These are phyloP conservation scores for Heliamphora pulchella DNA, from an alignment of 179 eudicot genomes.

Conservation along the genomic window DNA sequence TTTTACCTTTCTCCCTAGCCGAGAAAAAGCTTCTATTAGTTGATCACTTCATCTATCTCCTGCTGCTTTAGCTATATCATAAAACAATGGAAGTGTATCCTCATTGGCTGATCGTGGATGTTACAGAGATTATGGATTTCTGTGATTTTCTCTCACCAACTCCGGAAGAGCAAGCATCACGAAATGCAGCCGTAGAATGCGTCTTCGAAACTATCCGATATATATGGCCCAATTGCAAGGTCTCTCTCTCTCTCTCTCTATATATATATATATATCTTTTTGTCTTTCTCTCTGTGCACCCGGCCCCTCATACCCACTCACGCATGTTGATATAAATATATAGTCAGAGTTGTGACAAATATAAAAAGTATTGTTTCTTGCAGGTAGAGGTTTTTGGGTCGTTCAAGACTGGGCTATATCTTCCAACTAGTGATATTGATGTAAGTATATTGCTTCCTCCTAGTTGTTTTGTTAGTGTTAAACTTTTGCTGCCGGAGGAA, in stretches of 20 bases:
- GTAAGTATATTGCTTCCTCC: conserved; percentile 42
- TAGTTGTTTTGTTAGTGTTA: background rate
- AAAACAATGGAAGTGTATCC: background rate
- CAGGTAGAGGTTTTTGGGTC: conserved; percentile 98
- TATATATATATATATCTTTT: too few species aligned
- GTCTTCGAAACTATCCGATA: conserved; percentile 72
- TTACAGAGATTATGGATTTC: conserved; percentile 85
- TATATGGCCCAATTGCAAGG: conserved; percentile 91
- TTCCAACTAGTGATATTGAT: conserved; percentile 95
- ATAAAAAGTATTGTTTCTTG: conserved; percentile 13
- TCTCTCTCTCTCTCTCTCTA: conserved; percentile 17
- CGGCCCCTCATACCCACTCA: too few species aligned
- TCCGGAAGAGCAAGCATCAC: conserved; percentile 61
- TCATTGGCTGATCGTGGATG: conserved; percentile 13
- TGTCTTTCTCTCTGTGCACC: too few species aligned
- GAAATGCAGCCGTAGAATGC: conserved; percentile 60
- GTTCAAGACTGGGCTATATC: conserved; percentile 88
- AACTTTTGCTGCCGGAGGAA: background rate
- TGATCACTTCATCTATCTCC: too few species aligned
- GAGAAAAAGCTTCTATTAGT: too few species aligned
- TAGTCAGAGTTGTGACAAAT: background rate
- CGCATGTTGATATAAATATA: background rate
- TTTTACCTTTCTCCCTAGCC: too few species aligned
- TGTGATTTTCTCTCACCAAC: conserved; percentile 95
- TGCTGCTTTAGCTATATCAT: background rate